Evolutionary conservation across 202 grass and related monocot species (phyloP).

Genomic region (Carex sylvatica): DNA sequence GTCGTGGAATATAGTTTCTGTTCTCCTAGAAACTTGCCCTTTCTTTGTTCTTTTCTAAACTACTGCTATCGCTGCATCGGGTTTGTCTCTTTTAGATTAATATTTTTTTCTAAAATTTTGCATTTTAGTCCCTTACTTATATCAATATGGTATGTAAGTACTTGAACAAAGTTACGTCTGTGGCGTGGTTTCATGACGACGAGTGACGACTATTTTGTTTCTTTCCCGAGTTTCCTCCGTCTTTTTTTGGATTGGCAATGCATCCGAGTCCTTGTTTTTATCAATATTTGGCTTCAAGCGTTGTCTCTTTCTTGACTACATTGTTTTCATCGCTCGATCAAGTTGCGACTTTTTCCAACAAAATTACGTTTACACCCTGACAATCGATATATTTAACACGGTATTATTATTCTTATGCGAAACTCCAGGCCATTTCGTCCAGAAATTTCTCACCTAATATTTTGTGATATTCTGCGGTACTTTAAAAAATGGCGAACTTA

Average conservation of each 20-base stretch:
- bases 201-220: neutral
- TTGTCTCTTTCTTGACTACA: neutral
- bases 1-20: neutral
- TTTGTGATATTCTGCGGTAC: neutral
- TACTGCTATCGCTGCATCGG: neutral
- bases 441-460: neutral
- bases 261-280: slow-evolving; percentile 8
- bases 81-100: neutral
- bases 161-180: neutral
- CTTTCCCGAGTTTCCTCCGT: neutral
- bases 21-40: neutral
- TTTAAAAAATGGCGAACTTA: neutral
- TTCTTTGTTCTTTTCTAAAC: neutral
- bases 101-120: neutral
- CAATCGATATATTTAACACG: neutral
- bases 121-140: neutral
- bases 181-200: neutral
- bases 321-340: slow-evolving; percentile 16
- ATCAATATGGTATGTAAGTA: neutral
- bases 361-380: slow-evolving; percentile 9
- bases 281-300: neutral
- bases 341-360: neutral
- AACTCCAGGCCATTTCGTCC: neutral
- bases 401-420: neutral
- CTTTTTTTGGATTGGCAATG: neutral